Evolutionary conservation across 805 yeast species (phyloP).

Genomic region (Ogataea trehaloabstinens): DNA sequence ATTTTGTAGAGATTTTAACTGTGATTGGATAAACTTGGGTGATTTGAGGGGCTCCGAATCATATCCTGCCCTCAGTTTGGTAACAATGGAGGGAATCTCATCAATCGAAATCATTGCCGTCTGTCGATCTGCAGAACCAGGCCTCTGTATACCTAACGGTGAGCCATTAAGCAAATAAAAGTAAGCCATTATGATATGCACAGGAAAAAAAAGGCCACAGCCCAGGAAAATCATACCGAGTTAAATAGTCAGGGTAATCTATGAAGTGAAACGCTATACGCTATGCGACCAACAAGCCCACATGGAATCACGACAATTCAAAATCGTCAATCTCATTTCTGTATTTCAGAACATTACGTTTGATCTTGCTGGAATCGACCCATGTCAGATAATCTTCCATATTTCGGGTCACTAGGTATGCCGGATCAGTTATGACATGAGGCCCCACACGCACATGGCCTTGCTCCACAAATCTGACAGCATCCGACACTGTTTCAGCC

Average conservation of each 20-base stretch:
- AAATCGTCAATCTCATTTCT: conserved; percentile 70
- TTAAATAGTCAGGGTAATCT: too few relatives aligned
- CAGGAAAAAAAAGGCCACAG: too few relatives aligned
- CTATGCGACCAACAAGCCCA: too few relatives aligned
- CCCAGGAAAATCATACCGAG: too few relatives aligned
- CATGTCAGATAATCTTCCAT: conserved; percentile 97
- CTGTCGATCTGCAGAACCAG: too few relatives aligned
- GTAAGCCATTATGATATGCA: too few relatives aligned
- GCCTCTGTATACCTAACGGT: too few relatives aligned
- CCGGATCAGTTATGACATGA: conserved; percentile 91
- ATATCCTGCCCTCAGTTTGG: conserved; percentile 41
- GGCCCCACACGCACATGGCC: conserved; percentile 99
- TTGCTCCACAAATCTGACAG: conserved; percentile 89
- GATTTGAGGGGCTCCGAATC: conserved; percentile 45
- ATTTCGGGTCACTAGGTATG: conserved; percentile 86
- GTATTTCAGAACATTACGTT: conserved; percentile 81
- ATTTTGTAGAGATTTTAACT: conserved; percentile 65
- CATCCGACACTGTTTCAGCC: conserved; percentile 88
- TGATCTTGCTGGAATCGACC: conserved; percentile 96
- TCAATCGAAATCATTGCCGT: conserved; percentile 37
- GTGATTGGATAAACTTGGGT: conserved; percentile 56
- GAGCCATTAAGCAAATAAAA: too few relatives aligned
- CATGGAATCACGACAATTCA: too few relatives aligned
- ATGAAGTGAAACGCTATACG: too few relatives aligned
- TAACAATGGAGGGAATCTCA: conserved; percentile 48